Percentiles rank a stretch among this genome's conserved stretches.
phyloP scores from a whole-genome alignment of 495 filamentous ascomycete genomes.

The Neurospora sp. region DNA sequence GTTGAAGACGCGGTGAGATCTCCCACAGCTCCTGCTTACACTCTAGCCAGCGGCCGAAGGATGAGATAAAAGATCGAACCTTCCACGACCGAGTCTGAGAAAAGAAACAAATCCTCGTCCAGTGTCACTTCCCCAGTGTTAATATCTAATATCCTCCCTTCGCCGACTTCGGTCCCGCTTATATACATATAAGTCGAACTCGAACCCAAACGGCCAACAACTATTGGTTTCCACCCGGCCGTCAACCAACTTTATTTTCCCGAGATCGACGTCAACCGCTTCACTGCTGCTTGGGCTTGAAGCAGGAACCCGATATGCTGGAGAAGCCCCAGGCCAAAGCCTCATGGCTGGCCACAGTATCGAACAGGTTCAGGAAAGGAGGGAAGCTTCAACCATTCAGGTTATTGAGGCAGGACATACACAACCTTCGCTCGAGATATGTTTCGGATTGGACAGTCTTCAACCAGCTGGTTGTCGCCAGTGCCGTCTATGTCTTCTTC shows the following conservation, averaged over 20 bases:
- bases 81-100: neutral
- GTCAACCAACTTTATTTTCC: neutral
- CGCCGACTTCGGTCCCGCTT: neutral
- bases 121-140: neutral
- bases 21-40: neutral
- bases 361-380: conserved; percentile 4
- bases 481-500: conserved; percentile 66
- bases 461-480: conserved; percentile 61
- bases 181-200: neutral
- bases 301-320: neutral
- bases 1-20: neutral
- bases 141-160: neutral
- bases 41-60: neutral
- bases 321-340: neutral
- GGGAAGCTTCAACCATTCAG: conserved; percentile 46
- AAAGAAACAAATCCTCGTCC: neutral
- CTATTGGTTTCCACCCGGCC: neutral
- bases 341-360: conserved; percentile 2
- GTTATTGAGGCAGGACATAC: conserved; percentile 49
- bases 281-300: neutral
- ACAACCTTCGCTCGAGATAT: conserved; percentile 45
- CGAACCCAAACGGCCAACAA: neutral
- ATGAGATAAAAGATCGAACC: neutral
- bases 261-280: neutral
- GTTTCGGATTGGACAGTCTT: conserved; percentile 58